These are phyloP conservation scores for Centella asiatica DNA, from an alignment of 129 eudicot genomes.

Conservation along the genomic window DNA sequence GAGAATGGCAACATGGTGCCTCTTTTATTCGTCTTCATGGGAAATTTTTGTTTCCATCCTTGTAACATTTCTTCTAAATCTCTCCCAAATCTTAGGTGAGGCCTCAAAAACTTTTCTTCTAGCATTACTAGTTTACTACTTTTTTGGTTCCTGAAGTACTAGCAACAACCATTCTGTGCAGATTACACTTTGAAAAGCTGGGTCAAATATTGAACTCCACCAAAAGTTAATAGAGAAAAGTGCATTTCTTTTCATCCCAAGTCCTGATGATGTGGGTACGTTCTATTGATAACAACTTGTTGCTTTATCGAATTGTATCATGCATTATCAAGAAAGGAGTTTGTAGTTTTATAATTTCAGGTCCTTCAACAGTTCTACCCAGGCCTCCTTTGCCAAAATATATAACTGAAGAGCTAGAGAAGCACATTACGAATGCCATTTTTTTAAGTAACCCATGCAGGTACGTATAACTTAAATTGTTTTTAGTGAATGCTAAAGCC, in stretches of 20 bases:
- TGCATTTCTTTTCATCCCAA: constrained; percentile 83
- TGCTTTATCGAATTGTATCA: neutral
- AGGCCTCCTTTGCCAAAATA: constrained; percentile 72
- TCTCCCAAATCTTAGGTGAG: constrained; percentile 63
- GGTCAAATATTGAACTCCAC: constrained; percentile 74
- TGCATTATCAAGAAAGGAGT: too few species aligned
- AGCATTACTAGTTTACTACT: too few species aligned
- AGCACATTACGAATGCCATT: constrained; percentile 67
- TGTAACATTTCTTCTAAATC: constrained; percentile 68
- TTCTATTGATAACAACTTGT: neutral
- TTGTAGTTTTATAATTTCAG: too few species aligned
- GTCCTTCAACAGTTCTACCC: constrained; percentile 89
- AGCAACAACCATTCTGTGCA: too few species aligned
- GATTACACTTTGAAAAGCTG: constrained; percentile 70
- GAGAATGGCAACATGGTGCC: constrained; percentile 81
- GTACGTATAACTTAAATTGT: too few species aligned
- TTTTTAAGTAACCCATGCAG: constrained; percentile 94
- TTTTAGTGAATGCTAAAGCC: too few species aligned
- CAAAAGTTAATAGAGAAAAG: constrained; percentile 66
- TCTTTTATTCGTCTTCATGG: constrained; percentile 92
- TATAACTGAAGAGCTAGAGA: constrained; percentile 68
- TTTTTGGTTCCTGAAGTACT: too few species aligned
- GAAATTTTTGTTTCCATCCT: constrained; percentile 85
- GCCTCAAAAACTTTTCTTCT: constrained; percentile 1
- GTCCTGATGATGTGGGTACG: constrained; percentile 85